Percentiles rank a stretch among this genome's conserved stretches.
Evolutionary conservation across 2,329 filamentous ascomycete genomes (phyloP).

Genomic region (Drechslerella coelobrocha): DNA sequence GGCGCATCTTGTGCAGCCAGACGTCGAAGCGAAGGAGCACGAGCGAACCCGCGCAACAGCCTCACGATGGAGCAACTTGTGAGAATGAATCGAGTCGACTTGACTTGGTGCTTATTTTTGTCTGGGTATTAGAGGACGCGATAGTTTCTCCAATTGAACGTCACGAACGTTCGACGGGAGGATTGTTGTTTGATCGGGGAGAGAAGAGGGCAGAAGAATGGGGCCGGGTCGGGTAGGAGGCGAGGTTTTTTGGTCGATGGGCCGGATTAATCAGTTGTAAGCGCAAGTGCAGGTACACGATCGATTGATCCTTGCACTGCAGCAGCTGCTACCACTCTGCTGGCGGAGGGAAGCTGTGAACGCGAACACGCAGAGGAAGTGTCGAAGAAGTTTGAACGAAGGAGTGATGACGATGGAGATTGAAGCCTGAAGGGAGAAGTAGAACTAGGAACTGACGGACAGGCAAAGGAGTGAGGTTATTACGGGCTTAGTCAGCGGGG

Average conservation of each 20-base stretch:
- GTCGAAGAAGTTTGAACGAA: neutral
- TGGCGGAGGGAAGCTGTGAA: neutral
- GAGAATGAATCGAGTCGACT: neutral
- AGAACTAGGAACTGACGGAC: neutral
- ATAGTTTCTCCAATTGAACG: neutral
- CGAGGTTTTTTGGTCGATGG: neutral
- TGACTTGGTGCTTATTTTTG: too few relatives aligned
- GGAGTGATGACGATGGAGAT: too few relatives aligned
- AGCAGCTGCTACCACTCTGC: too few relatives aligned
- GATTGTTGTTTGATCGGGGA: neutral
- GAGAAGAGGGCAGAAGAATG: neutral
- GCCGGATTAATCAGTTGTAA: neutral
- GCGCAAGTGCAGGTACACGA: constrained; percentile 1
- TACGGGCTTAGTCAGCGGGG: neutral
- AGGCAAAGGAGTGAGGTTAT: neutral
- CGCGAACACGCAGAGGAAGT: neutral
- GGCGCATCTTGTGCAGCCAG: constrained; percentile 41
- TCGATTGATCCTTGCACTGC: too few relatives aligned
- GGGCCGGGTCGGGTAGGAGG: neutral
- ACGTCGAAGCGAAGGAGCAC: constrained; percentile 17
- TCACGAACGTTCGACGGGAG: neutral
- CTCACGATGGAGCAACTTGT: neutral
- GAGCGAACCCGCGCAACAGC: constrained; percentile 8
- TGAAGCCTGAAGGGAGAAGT: neutral
- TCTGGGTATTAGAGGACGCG: neutral